Percentiles rank a stretch among this genome's conserved stretches.
These are phyloP conservation scores for Hirschfeldia incana DNA, from an alignment of 345 rosid genomes.

Conservation along the genomic window DNA sequence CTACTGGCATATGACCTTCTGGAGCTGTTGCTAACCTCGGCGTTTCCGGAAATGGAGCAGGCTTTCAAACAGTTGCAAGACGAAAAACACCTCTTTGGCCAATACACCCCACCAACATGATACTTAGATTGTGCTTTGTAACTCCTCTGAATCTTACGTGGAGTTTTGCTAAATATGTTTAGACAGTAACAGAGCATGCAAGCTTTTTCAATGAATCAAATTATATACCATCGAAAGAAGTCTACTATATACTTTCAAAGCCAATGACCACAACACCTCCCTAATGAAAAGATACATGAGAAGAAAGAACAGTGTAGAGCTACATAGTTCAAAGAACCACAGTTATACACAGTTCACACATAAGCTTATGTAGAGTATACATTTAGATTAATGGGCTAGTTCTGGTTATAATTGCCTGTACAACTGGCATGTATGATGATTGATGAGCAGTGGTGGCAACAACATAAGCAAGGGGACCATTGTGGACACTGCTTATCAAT, in stretches of 20 bases:
- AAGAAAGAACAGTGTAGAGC: too few species aligned
- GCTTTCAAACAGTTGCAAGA: constrained; percentile 65
- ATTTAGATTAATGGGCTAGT: neutral
- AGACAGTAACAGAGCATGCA: constrained; percentile 1
- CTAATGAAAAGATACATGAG: too few species aligned
- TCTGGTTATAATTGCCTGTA: neutral
- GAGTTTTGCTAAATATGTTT: constrained; percentile 4
- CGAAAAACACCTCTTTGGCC: constrained; percentile 77
- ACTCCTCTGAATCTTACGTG: constrained; percentile 9
- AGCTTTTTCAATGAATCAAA: constrained; percentile 1
- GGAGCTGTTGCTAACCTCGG: constrained; percentile 68
- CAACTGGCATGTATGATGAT: neutral
- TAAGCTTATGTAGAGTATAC: too few species aligned
- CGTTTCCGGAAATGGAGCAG: constrained; percentile 77
- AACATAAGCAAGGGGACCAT: constrained; percentile 42
- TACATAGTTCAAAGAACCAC: too few species aligned
- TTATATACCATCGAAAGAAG: constrained; percentile 2
- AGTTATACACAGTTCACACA: too few species aligned
- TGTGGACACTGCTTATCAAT: constrained; percentile 28
- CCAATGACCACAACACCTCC: constrained; percentile 2
- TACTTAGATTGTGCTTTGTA: constrained; percentile 8
- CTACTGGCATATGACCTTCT: constrained; percentile 73
- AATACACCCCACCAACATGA: constrained; percentile 47
- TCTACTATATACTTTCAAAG: constrained; percentile 4
- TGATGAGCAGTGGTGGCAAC: neutral